Evolutionary conservation across 495 filamentous ascomycete genomes (phyloP), one percentile per base, ranked within the genome.

Genomic region (Hypoxylon crocopeplum): DNA sequence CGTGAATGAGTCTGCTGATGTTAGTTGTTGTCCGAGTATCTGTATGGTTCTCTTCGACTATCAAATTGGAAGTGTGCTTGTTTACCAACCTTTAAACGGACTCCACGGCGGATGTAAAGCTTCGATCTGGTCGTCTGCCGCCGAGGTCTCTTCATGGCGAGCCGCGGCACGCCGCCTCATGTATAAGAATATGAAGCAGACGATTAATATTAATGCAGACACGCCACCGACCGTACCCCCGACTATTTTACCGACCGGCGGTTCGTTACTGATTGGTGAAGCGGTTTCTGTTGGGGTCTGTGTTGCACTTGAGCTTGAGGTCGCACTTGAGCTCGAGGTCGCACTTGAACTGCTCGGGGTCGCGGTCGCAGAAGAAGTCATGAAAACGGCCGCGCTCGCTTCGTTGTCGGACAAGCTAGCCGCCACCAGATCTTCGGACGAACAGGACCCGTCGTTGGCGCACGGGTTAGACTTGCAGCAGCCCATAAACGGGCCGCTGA

Each of bases 401-500:
- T 19, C 11, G 33, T 64, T 22, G 15, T 56, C 29, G 12, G 25
- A 50, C 20, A 65, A 32, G 7, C 19, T 32, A 1, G 55, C 62
- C 4, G 34, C 37, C 13, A 47, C 53, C 11, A 75, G 48, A 17
- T 65, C 34, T 3, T 41, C 22, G 0, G 33, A 19, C 11, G 60
- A 53, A 33, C 71, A 74, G 17, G 44, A 36, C 4, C 50, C 57
- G 3, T 8, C 49, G 7, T 52, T 42, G 10, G 12, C 10, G 49
- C 73, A 75, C 10, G 69, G 60, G 24, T 71, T 67, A 7, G 25
- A 48, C 5, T 25, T 48, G 51, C 73, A 75, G 44, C 73, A 75
- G 0, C 73, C 73, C 29, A 75, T 16, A 33, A 75, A 75, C 1
- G 64, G 68, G 3, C 41, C 56, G 19, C 24, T 20, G 13, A 6